Evolutionary conservation across 169 alveolate species (phyloP).

Genomic region (Eimeria tenella): DNA sequence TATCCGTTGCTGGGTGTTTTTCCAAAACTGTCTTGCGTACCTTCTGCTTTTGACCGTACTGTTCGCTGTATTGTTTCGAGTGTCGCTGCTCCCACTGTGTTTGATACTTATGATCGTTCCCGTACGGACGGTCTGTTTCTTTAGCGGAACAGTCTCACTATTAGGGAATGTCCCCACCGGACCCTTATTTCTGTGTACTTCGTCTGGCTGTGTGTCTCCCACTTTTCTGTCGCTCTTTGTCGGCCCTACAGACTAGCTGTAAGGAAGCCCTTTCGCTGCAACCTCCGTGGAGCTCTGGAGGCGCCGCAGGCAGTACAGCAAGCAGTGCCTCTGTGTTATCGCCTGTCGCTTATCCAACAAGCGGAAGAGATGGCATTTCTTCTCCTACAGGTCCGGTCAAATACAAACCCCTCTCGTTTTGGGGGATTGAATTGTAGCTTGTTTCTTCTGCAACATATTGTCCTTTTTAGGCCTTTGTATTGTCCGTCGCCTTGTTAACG

Average conservation of each 20-base stretch:
- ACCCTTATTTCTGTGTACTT: neutral
- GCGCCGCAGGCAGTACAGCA: conserved; percentile 45
- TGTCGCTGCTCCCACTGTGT: no score
- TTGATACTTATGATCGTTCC: no score
- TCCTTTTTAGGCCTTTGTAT: no score
- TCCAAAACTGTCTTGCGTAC: no score
- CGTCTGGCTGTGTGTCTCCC: neutral
- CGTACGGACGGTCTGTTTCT: no score
- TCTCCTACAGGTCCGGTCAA: conserved; percentile 13
- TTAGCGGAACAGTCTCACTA: no score
- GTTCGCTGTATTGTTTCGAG: no score
- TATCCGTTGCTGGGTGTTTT: no score
- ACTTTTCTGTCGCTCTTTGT: neutral
- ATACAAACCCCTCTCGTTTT: neutral
- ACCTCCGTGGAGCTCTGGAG: conserved; percentile 45
- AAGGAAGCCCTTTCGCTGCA: conserved; percentile 34
- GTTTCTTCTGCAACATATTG: no score
- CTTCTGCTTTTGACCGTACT: no score
- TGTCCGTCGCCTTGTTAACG: no score
- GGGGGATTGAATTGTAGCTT: no score
- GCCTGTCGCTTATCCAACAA: conserved; percentile 45
- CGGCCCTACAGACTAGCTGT: conserved; percentile 11
- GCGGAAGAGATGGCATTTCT: conserved; percentile 40
- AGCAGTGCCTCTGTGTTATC: conserved; percentile 33
- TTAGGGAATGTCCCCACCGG: neutral